These are phyloP conservation scores for Vicia sativa DNA, from an alignment of 306 rosid species.

Conservation along the genomic window DNA sequence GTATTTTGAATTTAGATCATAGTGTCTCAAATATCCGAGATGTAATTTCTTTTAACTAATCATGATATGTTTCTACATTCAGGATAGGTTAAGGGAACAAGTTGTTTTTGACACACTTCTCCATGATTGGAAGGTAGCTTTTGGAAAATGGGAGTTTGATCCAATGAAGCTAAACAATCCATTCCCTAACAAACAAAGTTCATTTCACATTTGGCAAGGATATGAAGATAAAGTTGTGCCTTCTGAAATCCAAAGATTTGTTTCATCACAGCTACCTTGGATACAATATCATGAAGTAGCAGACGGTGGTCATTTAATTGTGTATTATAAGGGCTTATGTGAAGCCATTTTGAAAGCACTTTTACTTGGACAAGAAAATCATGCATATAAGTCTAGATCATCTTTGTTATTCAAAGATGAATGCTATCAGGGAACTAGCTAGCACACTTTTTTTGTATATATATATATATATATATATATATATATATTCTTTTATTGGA, in stretches of 20 bases:
- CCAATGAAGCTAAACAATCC: slow-evolving; percentile 75
- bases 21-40: too few relatives aligned
- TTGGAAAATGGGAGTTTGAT: slow-evolving; percentile 84
- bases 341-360: slow-evolving; percentile 83
- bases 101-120: slow-evolving; percentile 78
- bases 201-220: slow-evolving; percentile 93
- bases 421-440: background rate
- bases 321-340: slow-evolving; percentile 75
- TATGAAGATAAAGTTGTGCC: slow-evolving; percentile 93
- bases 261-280: slow-evolving; percentile 83
- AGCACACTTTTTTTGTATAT: background rate
- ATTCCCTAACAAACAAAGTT: slow-evolving; percentile 51
- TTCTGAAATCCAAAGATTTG: slow-evolving; percentile 71
- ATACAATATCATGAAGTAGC: slow-evolving; percentile 85
- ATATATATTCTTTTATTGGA: background rate
- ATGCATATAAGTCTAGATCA: slow-evolving; percentile 49
- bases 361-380: slow-evolving; percentile 78
- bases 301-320: slow-evolving; percentile 88
- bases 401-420: slow-evolving; percentile 36
- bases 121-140: slow-evolving; percentile 74
- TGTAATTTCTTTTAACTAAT: too few relatives aligned
- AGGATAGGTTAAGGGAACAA: slow-evolving; percentile 64
- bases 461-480: background rate
- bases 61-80: slow-evolving; percentile 25
- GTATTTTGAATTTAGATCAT: too few relatives aligned